Conservation (phyloP, 106 monocot species). For the Chionographis japonica region DNA sequence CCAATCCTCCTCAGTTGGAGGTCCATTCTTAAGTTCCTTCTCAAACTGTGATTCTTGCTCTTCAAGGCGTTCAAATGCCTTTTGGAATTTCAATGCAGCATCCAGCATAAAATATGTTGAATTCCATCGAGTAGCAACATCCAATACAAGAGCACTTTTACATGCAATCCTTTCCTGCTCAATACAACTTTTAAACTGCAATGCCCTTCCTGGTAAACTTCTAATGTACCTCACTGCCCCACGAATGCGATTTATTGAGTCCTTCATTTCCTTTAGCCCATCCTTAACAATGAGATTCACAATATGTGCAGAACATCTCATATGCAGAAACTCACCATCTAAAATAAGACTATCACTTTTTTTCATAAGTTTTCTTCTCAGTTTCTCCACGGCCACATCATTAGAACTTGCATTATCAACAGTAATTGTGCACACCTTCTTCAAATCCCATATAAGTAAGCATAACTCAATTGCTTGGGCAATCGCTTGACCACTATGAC, state of each 20-base stretch:
- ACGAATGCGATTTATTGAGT: neutral
- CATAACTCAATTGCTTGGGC: neutral
- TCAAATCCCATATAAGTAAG: neutral
- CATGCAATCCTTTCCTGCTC: conserved; percentile 13
- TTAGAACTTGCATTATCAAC: conserved; percentile 23
- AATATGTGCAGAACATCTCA: conserved; percentile 5
- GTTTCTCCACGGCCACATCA: neutral
- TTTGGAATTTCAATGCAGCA: conserved; percentile 8
- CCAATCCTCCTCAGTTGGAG: conserved; percentile 5
- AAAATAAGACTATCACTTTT: neutral
- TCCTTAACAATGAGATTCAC: conserved; percentile 4
- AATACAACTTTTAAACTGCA: conserved; percentile 4
- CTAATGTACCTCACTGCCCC: neutral
- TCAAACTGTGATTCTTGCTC: neutral
- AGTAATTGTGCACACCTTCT: neutral
- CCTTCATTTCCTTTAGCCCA: neutral
- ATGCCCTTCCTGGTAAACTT: neutral
- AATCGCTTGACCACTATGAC: conserved; percentile 12
- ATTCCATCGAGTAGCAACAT: conserved; percentile 16
- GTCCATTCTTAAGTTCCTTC: neutral
- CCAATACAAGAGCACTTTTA: conserved; percentile 1
- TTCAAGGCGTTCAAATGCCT: conserved; percentile 2
- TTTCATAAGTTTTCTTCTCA: neutral
- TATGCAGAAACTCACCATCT: neutral
- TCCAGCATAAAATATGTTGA: conserved; percentile 11